These are phyloP conservation scores for Ramalina peruviana DNA, from an alignment of 495 filamentous ascomycete genomes.

Conservation along the genomic window DNA sequence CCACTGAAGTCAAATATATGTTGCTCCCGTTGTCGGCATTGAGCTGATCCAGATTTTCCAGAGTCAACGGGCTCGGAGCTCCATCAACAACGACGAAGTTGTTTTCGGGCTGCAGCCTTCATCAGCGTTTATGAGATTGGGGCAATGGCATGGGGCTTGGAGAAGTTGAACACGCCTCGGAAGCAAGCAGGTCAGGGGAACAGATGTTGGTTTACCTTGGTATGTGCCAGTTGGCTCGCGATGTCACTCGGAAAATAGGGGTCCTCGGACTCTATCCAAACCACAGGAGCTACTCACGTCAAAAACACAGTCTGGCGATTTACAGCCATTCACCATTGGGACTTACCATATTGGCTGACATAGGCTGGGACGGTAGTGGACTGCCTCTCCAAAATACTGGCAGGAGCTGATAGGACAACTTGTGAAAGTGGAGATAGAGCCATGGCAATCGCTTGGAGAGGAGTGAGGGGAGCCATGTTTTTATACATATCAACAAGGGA, in stretches of 20 bases:
- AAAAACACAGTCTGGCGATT: not conserved
- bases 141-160: too few species aligned
- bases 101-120: constrained; percentile 25
- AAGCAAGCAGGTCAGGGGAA: too few species aligned
- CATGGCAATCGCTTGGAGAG: not conserved
- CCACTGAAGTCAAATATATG: constrained; percentile 45
- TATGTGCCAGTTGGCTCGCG: constrained; percentile 38
- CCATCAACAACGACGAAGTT: constrained; percentile 34
- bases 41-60: constrained; percentile 41
- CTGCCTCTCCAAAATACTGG: constrained; percentile 5
- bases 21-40: constrained; percentile 33
- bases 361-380: constrained; percentile 9
- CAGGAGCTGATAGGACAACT: not conserved
- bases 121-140: too few species aligned
- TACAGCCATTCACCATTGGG: not conserved
- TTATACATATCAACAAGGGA: too few species aligned
- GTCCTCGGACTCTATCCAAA: constrained; percentile 45
- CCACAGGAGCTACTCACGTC: constrained; percentile 25
- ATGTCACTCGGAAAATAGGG: constrained; percentile 47
- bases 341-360: constrained; percentile 14
- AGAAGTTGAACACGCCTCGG: too few species aligned
- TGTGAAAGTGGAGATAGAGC: not conserved
- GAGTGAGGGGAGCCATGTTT: constrained; percentile 1
- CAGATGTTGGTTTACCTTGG: constrained; percentile 11
- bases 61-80: constrained; percentile 32